Evolutionary conservation across 2,329 filamentous ascomycete species (phyloP), one percentile per base, ranked within the genome.

Genomic region (Camillea tinctor): DNA sequence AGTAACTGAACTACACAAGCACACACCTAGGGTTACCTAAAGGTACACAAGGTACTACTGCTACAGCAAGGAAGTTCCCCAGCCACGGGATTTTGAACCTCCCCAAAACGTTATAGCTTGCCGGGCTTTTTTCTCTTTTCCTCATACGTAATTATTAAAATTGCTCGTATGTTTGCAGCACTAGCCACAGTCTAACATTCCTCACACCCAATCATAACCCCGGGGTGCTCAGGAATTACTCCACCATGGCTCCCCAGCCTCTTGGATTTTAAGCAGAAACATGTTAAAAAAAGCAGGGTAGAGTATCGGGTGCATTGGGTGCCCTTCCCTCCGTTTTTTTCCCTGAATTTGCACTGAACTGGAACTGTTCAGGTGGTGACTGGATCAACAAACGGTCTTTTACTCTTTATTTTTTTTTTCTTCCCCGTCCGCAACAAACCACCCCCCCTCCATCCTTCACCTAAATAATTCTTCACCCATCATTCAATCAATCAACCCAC

Each of bases 371-470:
- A 26, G 60, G 60, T 66, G 64, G 50, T 58, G 59, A n/a, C n/a
- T n/a, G n/a, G n/a, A 58, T 50, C 60, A 61, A 59, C 51, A 57
- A 51, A 59, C 52, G 51, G 44, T 26, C 59, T 60, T 60, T n/a
- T n/a, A n/a, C n/a, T n/a, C n/a, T n/a, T n/a, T n/a, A n/a, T n/a
- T n/a, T n/a, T 57, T 62, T 56, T 60, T 30, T 30, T 11, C 57
- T 61, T 56, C 60, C 55, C 59, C 52, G 58, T 52, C 51, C 26
- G 9, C 52, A 36, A 11, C 20, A 23, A 60, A n/a, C n/a, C n/a
- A n/a, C n/a, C 57, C 50, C 57, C 61, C 64, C 61, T 60, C 65
- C 61, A 63, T 60, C 64, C 61, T 60, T 63, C 61, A 63, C 57
- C 63, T 60, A 57, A 56, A 54, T 65, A 65, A 64, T 64, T 64